Base-by-base conservation (phyloP, 768 basidiomycete genomes). In the Inosperma sp. region DNA sequence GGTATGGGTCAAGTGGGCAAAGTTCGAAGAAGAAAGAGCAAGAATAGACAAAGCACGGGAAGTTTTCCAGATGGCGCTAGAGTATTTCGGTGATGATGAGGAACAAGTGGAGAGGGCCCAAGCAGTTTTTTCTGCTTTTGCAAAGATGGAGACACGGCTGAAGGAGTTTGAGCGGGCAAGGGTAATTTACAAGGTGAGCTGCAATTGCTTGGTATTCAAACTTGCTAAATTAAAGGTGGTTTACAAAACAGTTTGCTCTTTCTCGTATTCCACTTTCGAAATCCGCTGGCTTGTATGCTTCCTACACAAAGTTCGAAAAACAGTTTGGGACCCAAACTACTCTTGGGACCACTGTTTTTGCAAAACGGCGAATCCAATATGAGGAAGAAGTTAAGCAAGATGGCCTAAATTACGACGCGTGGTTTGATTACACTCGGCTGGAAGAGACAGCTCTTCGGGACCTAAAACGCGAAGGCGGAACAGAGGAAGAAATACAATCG, bases 291-390 rank as follows among this genome's bases (percentile, higher is more conserved):
- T 74, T 99, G 8, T 99, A 98, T 61, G 83, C 93, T 3, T 80
- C 93, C 0, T 99, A 95, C 62, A 95, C 94, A 17, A 92, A 89
- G 64, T 98, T 99, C 55, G 96, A 98, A 72, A 99, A 99, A 67
- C 96, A 98, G 62, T 92, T 93, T 59, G 96, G 96, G 10, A 85
- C 88, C 7, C 83, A 91, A 5, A 78, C 81, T 4, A 85, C 91
- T 0, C 81, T 99, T 21, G 95, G 97, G 66, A 80, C 83, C 33
- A 99, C 96, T 6, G 95, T 99, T 0, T 79, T 97, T 0, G 94
- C 94, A 26, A 99, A 97, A 67, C 84, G 96, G n/a, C 81, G 96
- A 31, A 97, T 99, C 50, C 93, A 98, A 61, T 98, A 99, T 62
- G 96, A 99, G 64, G 96, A 99, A 56, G 96, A 99, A 68, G 70